These are phyloP conservation scores for Pythium diclinum DNA, from an alignment of 352 stramenopile species.

Conservation along the genomic window DNA sequence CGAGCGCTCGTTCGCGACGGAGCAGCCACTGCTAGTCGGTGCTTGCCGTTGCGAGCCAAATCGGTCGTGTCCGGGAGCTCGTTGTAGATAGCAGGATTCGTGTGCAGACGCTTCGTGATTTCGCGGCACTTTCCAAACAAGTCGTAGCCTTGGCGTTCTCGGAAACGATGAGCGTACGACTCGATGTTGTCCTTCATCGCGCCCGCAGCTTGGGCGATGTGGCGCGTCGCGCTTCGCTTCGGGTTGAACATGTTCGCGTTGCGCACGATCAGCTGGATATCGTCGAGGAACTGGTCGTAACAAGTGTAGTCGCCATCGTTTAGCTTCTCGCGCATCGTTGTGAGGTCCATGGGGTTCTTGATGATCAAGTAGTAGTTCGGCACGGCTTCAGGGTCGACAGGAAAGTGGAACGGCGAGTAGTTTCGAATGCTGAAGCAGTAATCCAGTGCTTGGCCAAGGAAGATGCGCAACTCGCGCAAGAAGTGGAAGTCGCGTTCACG, in stretches of 20 bases:
- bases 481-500: conserved; percentile 80
- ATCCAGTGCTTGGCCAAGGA: conserved; percentile 79
- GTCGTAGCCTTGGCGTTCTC: conserved; percentile 84
- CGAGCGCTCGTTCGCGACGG: conserved; percentile 24
- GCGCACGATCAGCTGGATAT: conserved; percentile 85
- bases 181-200: conserved; percentile 90
- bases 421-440: conserved; percentile 71
- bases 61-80: conserved; percentile 18
- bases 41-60: neutral
- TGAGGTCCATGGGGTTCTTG: conserved; percentile 84
- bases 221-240: conserved; percentile 60
- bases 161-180: conserved; percentile 86
- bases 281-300: conserved; percentile 84
- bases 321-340: conserved; percentile 86
- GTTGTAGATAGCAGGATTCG: conserved; percentile 43
- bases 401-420: conserved; percentile 67
- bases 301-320: conserved; percentile 89
- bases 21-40: neutral
- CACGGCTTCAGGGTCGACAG: conserved; percentile 73
- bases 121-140: conserved; percentile 85
- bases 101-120: conserved; percentile 62
- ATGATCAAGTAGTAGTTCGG: conserved; percentile 90
- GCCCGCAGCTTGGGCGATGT: conserved; percentile 76
- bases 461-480: conserved; percentile 85
- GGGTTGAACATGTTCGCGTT: conserved; percentile 92